phyloP scores from a whole-genome alignment of 2,329 filamentous ascomycete species.

The Apiospora hydei region DNA sequence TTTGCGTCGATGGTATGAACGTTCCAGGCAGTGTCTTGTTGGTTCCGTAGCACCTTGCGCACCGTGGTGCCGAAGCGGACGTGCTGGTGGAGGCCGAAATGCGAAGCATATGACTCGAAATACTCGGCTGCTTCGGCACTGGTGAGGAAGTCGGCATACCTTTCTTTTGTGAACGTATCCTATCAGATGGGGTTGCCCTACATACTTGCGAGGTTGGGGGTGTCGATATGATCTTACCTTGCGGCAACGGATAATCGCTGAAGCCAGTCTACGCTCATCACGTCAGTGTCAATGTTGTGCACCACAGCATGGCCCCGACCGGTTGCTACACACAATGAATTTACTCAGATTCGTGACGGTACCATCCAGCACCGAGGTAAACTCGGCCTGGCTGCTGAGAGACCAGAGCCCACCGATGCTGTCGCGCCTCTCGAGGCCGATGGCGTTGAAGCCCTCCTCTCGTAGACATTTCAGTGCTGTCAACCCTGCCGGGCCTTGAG shows the following conservation, averaged over 20 bases:
- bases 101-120: conserved; percentile 31
- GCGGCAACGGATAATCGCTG: conserved; percentile 33
- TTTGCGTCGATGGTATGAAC: conserved; percentile 29
- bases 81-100: conserved; percentile 31
- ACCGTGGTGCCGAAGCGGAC: conserved; percentile 32
- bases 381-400: conserved; percentile 42
- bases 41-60: conserved; percentile 30
- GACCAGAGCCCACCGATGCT: conserved; percentile 54
- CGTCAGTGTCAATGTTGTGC: too few species aligned
- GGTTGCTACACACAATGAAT: conserved; percentile 30
- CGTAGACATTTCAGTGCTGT: conserved; percentile 51
- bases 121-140: conserved; percentile 29
- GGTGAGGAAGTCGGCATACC: conserved; percentile 29
- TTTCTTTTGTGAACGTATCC: conserved; percentile 6
- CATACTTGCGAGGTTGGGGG: not conserved
- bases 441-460: conserved; percentile 53
- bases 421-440: conserved; percentile 50
- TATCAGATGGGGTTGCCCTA: too few species aligned
- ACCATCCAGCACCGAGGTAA: conserved; percentile 36
- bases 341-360: conserved; percentile 47
- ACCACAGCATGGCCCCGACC: not conserved
- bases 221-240: conserved; percentile 26
- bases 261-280: conserved; percentile 30
- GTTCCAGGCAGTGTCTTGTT: conserved; percentile 30
- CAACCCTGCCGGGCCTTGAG: conserved; percentile 45